Evolutionary conservation across 768 basidiomycete species (phyloP), one percentile per base, ranked within the genome.

Genomic region (Mrakia frigida): DNA sequence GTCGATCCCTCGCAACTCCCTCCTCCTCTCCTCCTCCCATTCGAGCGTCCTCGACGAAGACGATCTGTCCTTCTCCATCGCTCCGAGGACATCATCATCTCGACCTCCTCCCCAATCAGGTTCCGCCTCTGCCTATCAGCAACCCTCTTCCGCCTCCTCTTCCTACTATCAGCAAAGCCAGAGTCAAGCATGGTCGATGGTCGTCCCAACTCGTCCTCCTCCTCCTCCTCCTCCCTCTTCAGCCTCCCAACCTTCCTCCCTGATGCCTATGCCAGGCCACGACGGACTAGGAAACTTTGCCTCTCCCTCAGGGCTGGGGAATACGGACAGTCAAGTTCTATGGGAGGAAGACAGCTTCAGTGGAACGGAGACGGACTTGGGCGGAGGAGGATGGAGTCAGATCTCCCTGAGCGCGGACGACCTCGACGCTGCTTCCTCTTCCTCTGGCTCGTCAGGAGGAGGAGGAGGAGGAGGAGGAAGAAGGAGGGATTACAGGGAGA

Each of bases 111-210:
- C n/a, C 5, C 56, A 28, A 25, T 14, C 56, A 16, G 16, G 18
- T 2, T 53, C 52, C 52, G 23, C 43, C 5, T 43, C 43, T 14
- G 13, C 25, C 25, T 56, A 56, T 18, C 56, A 56, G 56, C 28
- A n/a, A 25, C 25, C 56, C 5, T 16, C 16, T 6, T 6, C 25
- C 56, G n/a, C n/a, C 6, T 56, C 56, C 53, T 56, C 53, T 3
- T 52, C 23, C 9, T 56, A 25, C 25, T 56, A 56, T 7, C 28
- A 56, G 23, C 25, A 28, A 9, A 56, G n/a, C n/a, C 56, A 56
- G 56, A 56, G 56, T 56, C 56, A 56, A 28, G 56, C 56, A 56
- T 56, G 56, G 56, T 56, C 56, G 56, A 25, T 56, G 25, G 56
- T 56, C 56, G 11, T 28, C n/a, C n/a, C 56, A n/a, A 9, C 56